Evolutionary conservation across 2,329 filamentous ascomycete genomes (phyloP).

Genomic region (Penicillium aurantiogriseum): DNA sequence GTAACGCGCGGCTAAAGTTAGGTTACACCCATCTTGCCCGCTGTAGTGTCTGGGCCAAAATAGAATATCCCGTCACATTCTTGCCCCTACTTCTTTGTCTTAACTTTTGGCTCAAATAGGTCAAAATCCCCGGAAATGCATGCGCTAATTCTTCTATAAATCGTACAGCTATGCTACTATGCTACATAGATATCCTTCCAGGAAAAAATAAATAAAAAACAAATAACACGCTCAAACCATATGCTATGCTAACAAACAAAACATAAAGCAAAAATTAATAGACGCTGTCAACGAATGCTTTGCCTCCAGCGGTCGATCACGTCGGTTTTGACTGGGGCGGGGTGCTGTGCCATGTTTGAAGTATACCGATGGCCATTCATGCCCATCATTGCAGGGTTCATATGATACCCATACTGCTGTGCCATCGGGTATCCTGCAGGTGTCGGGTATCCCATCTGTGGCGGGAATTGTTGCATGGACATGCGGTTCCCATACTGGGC

Average conservation of each 20-base stretch:
- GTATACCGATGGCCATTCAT: conserved; percentile 30
- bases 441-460: conserved; percentile 21
- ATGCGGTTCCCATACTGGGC: conserved; percentile 27
- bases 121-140: not conserved
- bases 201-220: not conserved
- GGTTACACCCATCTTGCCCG: conserved; percentile 7
- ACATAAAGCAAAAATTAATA: conserved; percentile 5
- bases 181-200: conserved; percentile 22
- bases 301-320: conserved; percentile 62
- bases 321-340: conserved; percentile 52
- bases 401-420: conserved; percentile 28
- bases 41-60: not conserved
- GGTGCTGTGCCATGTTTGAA: conserved; percentile 31
- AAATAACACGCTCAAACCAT: conserved; percentile 15
- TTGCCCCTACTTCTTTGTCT: not conserved
- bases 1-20: conserved; percentile 9
- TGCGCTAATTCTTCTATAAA: not conserved
- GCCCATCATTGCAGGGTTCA: conserved; percentile 28
- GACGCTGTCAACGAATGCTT: conserved; percentile 32
- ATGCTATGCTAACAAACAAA: conserved; percentile 15
- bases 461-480: conserved; percentile 33
- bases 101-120: not conserved
- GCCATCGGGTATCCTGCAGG: conserved; percentile 19
- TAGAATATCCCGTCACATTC: conserved; percentile 7
- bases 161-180: conserved; percentile 22